Base-by-base conservation (phyloP, 2,329 filamentous ascomycete genomes). In the Chlorencoelia australis region DNA sequence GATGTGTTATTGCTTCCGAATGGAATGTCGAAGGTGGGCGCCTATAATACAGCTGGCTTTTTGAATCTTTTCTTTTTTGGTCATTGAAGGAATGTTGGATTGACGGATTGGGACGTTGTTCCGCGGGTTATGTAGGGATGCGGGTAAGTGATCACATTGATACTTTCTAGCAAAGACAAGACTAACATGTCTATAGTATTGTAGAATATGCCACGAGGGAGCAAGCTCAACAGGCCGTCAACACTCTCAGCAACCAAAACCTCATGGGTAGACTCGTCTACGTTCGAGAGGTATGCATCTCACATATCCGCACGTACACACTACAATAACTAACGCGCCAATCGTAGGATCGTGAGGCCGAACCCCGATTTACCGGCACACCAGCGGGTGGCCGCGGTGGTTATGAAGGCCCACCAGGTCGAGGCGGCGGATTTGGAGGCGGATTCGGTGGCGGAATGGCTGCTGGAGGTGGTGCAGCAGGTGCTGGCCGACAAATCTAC, bases 11-110 rank as follows among this genome's bases (percentile, higher is more conserved):
- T 94, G 66, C 87, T 98, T 81, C 91, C 91, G 60, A 98, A 98
- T 76, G 91, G 91, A 88, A 98, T 98, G 91, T 96, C 89, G 85
- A 98, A 98, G 89, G 89, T 96, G 88, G 86, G 85, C 87, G 79
- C 80, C 74, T 82, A 83, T 72, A 78, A n/a, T 70, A 73, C 88
- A 82, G 82, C 77, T 79, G 75, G 84, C 83, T 75, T 77, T 76
- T 67, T 79, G 61, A 66, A 68, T 73, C 62, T 65, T 67, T 68
- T 64, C 55, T 61, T 63, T 69, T 65, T 63, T 67, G 59, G 58
- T 59, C 60, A 58, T 82, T 85, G 77, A 78, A 82, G 86, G 84
- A 91, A 75, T 74, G 79, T 85, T 91, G 85, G 87, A 83, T 94
- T 95, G 88, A 94, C 89, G 89, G 88, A 82, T 82, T 79, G 84